These are phyloP conservation scores for Colletotrichum chrysophilum DNA, from an alignment of 2,329 filamentous ascomycete genomes.

Conservation along the genomic window DNA sequence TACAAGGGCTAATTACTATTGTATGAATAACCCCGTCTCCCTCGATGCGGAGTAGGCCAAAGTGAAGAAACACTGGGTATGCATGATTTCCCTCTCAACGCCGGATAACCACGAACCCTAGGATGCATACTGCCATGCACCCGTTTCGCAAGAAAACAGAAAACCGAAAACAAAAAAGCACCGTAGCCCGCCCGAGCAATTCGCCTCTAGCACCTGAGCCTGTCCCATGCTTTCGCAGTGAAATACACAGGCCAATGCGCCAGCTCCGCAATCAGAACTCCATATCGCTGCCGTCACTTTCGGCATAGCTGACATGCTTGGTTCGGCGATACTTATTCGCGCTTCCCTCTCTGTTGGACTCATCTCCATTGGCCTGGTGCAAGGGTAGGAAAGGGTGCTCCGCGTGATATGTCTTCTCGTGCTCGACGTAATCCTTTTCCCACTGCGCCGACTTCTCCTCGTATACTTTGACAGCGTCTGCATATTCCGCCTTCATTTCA, in stretches of 20 bases:
- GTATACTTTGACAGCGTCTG: constrained; percentile 61
- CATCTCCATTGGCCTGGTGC: constrained; percentile 23
- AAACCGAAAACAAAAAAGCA: background rate
- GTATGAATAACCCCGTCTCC: background rate
- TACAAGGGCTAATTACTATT: background rate
- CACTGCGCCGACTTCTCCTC: constrained; percentile 70
- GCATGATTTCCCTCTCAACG: constrained; percentile 10
- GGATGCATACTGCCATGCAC: background rate
- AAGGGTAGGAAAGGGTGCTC: constrained; percentile 52
- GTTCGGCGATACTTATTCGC: constrained; percentile 38
- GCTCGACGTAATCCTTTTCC: constrained; percentile 69
- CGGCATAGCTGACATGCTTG: constrained; percentile 41
- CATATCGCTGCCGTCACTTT: constrained; percentile 34
- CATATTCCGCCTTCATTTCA: constrained; percentile 71
- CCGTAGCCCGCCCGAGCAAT: background rate
- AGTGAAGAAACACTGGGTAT: constrained; percentile 2
- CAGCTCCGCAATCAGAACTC: constrained; percentile 16
- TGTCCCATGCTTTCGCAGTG: background rate
- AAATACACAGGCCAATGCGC: background rate
- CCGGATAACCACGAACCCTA: background rate
- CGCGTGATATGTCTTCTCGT: constrained; percentile 56
- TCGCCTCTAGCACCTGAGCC: background rate
- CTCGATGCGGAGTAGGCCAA: background rate
- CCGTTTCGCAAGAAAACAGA: background rate
- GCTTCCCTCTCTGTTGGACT: background rate